Base-by-base conservation (phyloP, 768 basidiomycete species). In the Rubroboletus pulcherrimus region DNA sequence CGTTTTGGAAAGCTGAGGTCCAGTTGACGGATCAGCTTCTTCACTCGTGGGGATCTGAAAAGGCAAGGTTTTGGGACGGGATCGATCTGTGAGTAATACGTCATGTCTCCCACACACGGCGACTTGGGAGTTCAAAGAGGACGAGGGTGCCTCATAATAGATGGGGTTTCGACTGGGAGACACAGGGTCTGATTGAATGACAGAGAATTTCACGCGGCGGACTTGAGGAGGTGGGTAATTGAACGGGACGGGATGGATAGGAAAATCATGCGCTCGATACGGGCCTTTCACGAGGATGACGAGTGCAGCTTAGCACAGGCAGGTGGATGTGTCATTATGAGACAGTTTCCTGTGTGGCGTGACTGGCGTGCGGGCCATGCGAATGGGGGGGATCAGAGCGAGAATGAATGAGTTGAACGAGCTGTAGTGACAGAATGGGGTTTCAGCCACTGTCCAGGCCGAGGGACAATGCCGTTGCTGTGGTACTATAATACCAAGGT, bases 71-170 rank as follows among this genome's bases (percentile, higher is more conserved):
- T 64, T 24, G 41, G 48, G 46, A 48, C 42, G 44, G 48, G 47
- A 51, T 51, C 31, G 56, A 53, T 53, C 30, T 53, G 44, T 44
- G 51, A 33, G 48, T 5, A 50, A 55, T 61, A 65, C 63, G 63
- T 65, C 65, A 66, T 63, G 57, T 47, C 57, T 48, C 61, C 63
- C 55, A 54, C 64, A 60, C 38, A 63, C 57, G 63, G 64, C 60
- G 53, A 59, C 51, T 59, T 49, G 37, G 46, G 51, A 26, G 46
- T 49, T 39, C 47, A 31, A 42, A 37, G 46, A 45, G 53, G 53
- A 59, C 57, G 29, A 61, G 44, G 42, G 52, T 46, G 41, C 9
- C 10, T 26, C 21, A 21, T 21, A 21, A 15, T 51, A 38, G 30
- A 45, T 46, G 55, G 30, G 17, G 41, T 33, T 39, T 63, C 50